Conservation (phyloP, 805 yeast genomes). For the Cyberlindnera americana region DNA sequence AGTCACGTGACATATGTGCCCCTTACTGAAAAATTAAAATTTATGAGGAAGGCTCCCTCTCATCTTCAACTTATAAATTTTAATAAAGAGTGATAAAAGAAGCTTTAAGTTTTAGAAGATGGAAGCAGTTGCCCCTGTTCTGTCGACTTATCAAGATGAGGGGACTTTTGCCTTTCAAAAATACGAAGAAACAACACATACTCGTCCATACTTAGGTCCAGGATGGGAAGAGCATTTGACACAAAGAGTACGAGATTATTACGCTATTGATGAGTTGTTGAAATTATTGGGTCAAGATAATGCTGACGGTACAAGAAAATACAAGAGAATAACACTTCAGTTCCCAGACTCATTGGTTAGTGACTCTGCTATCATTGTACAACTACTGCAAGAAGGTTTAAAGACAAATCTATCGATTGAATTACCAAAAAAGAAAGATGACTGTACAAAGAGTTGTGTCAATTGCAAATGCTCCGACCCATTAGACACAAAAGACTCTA, state of each 20-base stretch:
- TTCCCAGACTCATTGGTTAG: conserved; percentile 80
- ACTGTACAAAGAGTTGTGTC: conserved; percentile 21
- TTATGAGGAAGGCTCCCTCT: too few relatives aligned
- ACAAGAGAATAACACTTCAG: conserved; percentile 68
- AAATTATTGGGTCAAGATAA: conserved; percentile 34
- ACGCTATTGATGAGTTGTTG: conserved; percentile 48
- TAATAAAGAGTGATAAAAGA: not conserved
- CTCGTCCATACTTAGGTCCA: conserved; percentile 31
- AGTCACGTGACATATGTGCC: not conserved
- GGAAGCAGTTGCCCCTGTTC: conserved; percentile 54
- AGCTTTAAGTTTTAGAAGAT: conserved; percentile 2
- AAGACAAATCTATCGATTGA: conserved; percentile 9
- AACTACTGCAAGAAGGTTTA: conserved; percentile 41
- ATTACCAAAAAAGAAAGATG: conserved; percentile 10
- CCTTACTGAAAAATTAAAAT: too few relatives aligned
- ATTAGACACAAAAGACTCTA: conserved; percentile 5
- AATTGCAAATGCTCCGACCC: conserved; percentile 28
- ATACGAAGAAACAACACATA: conserved; percentile 28
- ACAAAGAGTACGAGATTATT: conserved; percentile 44
- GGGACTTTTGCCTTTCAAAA: conserved; percentile 46
- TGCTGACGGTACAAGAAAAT: conserved; percentile 30
- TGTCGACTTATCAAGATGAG: conserved; percentile 74
- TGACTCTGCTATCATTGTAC: conserved; percentile 73
- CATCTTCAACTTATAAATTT: too few relatives aligned
- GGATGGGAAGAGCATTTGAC: conserved; percentile 15